A percentile compares a stretch with the other conserved stretches of the same genome.
phyloP scores from a whole-genome alignment of 2,329 filamentous ascomycete genomes.

The Penicillium paneum region DNA sequence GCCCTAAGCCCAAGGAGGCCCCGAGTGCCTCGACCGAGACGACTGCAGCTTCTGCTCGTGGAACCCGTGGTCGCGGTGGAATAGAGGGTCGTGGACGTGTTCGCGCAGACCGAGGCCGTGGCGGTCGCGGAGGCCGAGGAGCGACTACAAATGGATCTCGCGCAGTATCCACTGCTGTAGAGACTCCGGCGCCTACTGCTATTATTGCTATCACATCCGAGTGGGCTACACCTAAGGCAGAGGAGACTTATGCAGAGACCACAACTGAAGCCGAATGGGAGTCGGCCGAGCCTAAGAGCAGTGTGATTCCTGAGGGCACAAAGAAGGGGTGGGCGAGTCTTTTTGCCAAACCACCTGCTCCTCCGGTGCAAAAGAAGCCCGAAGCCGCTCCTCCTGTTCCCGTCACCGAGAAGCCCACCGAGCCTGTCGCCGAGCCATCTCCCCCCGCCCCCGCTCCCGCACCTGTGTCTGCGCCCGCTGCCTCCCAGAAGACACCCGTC shows the following conservation, averaged over 20 bases:
- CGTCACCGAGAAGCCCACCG: constrained; percentile 27
- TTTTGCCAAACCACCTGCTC: constrained; percentile 62
- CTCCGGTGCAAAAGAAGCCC: constrained; percentile 49
- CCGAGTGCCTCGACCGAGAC: constrained; percentile 36
- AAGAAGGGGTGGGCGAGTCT: constrained; percentile 68
- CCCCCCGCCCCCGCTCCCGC: constrained; percentile 49
- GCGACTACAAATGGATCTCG: constrained; percentile 42
- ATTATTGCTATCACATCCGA: constrained; percentile 9
- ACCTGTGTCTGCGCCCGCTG: constrained; percentile 36
- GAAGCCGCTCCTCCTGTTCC: constrained; percentile 35
- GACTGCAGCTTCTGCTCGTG: constrained; percentile 35
- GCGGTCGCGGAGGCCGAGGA: constrained; percentile 46
- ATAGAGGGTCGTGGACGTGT: constrained; percentile 46
- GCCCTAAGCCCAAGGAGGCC: constrained; percentile 47
- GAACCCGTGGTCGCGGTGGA: constrained; percentile 47
- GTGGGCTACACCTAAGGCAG: constrained; percentile 2
- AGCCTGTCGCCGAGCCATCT: constrained; percentile 35
- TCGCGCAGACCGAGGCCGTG: constrained; percentile 49
- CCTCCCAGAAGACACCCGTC: constrained; percentile 31
- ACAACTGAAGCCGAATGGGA: constrained; percentile 24
- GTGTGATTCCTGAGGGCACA: constrained; percentile 37
- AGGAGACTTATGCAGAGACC: constrained; percentile 26
- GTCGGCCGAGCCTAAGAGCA: constrained; percentile 32
- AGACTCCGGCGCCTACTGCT: constrained; percentile 17
- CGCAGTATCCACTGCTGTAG: constrained; percentile 24